Base-by-base conservation (phyloP, 179 eudicot genomes). In the Gypsophila paniculata region DNA sequence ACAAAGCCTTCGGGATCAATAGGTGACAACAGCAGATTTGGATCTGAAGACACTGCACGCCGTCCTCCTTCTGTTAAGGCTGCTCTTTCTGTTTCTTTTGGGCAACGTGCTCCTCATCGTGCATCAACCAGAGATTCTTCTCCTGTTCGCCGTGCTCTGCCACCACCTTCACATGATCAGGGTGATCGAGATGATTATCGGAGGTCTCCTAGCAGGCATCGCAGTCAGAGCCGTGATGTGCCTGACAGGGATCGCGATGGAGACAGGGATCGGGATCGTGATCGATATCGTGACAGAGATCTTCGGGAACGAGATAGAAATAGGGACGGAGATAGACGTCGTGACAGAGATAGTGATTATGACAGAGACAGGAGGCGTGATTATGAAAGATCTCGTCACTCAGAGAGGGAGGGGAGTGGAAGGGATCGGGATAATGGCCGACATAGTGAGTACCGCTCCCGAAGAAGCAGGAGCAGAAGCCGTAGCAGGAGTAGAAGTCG, bases 11-110 rank as follows among this genome's bases (percentile, higher is more conserved):
- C 88, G 29, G 99, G 99, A 8, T 85, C 86, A 48, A 94, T 89
- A 13, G 99, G 99, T 32, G 97, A 94, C 42, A 73, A 87, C 59
- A 89, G 88, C 60, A 97, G 99, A 55, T 84, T 87, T 51, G 87
- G 87, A 61, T 84, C 94, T 19, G 99, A 91, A 46, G 99, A 94
- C 78, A 91, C 97, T 78, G 94, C 99, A 8, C 93, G 99, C 18
- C 88, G 99, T 15, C 99, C 99, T n/a, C 99, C 99, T 65, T 94
- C 99, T 79, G 99, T 94, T 34, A 94, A 94, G 84, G 99, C 99
- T 58, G 87, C 99, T 29, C 96, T 94, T 55, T 94, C 99, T 25
- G 99, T 94, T 72, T 94, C 99, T 12, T 94, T 94, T 71, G 99
- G 99, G 21, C 99, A 94, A 77, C 94, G 97, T 46, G 99, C 99